Evolutionary conservation across 768 basidiomycete genomes (phyloP).

Genomic region (Clitopilus passeckerianus): DNA sequence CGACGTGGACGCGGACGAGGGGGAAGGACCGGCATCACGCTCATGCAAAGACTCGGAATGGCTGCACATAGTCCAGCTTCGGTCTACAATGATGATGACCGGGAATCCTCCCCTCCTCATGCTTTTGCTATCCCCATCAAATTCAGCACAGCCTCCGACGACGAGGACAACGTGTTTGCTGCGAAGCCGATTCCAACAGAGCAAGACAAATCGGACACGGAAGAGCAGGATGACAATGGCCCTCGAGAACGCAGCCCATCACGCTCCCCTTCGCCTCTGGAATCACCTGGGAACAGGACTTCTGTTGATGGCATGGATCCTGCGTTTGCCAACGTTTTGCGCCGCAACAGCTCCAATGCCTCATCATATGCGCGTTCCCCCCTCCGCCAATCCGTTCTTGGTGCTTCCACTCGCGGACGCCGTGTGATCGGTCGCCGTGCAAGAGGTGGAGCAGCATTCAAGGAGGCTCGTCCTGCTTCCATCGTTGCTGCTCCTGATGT

Average conservation of each 20-base stretch:
- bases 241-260: conserved; percentile 15
- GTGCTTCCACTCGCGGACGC: conserved; percentile 45
- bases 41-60: conserved; percentile 60
- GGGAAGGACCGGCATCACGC: conserved; percentile 43
- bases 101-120: conserved; percentile 30
- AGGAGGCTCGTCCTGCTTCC: conserved; percentile 65
- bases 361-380: conserved; percentile 51
- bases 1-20: conserved; percentile 50
- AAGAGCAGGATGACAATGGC: conserved; percentile 14
- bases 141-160: conserved; percentile 26
- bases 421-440: conserved; percentile 46
- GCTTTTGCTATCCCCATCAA: conserved; percentile 36
- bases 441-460: conserved; percentile 65
- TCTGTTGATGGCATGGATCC: conserved; percentile 89
- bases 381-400: conserved; percentile 52
- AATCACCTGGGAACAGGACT: conserved; percentile 51
- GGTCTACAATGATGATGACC: conserved; percentile 38
- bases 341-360: conserved; percentile 45
- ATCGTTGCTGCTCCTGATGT: conserved; percentile 71
- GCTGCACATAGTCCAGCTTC: conserved; percentile 49
- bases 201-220: conserved; percentile 19
- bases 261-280: conserved; percentile 33
- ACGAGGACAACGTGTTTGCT: conserved; percentile 34
- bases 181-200: conserved; percentile 14
- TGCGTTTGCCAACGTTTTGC: conserved; percentile 73